Base-by-base conservation (phyloP, 345 rosid species). In the Turritis glabra region DNA sequence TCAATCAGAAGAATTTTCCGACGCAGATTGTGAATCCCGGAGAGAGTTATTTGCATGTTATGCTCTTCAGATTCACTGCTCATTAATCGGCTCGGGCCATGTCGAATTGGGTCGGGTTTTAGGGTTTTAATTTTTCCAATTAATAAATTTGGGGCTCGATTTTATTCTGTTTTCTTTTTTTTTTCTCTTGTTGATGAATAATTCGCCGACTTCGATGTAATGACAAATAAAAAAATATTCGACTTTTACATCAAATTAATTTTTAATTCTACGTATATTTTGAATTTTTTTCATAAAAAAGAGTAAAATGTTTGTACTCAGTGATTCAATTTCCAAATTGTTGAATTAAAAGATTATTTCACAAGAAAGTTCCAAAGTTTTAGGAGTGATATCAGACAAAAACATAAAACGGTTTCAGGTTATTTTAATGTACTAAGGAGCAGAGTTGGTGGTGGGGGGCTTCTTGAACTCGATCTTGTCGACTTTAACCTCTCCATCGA, bases 401-500 rank as follows among this genome's bases (percentile, higher is more conserved):
- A 54, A 62, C 70, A 69, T 53, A 44, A 62, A 29, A 54, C 3
- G 23, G 48, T 19, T 68, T 51, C 17, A 61, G 47, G 8, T 21
- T 46, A 0, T 11, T 57, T 21, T 47, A 51, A n/a, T 52, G 10
- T 2, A 5, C 52, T 70, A 90, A 72, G 86, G 86, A 38, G 89
- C 80, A 44, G 86, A 81, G 59, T 74, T 85, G 64, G 89, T 57
- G 10, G 90, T 67, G 30, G 89, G 64, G 9, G 90, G 84, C 81
- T 94, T 91, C 90, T 94, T 94, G 75, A 94, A 94, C 73, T 91
- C 98, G 14, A 94, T 94, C 80, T 94, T 94, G 83, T 94, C 98
- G 0, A 94, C 98, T 77, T 91, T 94, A 40, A 94, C 97, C 76
- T 94, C 97, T 15, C 98, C 97, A 58, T 92, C 98, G 1, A 90